A percentile compares a stretch with the other conserved stretches of the same genome.
Evolutionary conservation across 2,329 filamentous ascomycete species (phyloP).

Genomic region (Exophiala viscosa): DNA sequence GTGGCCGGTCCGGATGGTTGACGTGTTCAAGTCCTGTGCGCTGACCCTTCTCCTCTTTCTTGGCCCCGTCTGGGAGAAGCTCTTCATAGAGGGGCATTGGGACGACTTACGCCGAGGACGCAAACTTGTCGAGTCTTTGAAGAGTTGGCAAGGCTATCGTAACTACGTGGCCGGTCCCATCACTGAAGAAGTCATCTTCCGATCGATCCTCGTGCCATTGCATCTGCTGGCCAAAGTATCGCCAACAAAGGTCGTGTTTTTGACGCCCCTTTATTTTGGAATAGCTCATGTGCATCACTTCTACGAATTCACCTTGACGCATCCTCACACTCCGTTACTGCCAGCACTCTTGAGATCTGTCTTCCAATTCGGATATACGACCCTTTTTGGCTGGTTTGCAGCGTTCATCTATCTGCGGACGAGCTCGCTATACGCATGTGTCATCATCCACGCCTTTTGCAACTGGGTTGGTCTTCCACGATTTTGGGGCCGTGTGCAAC

Average conservation of each 20-base stretch:
- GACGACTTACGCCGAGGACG: conserved; percentile 54
- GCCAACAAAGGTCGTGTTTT: conserved; percentile 62
- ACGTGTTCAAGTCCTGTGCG: conserved; percentile 61
- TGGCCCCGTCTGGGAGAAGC: conserved; percentile 76
- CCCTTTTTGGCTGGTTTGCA: conserved; percentile 87
- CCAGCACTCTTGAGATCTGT: conserved; percentile 67
- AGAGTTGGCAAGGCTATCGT: conserved; percentile 77
- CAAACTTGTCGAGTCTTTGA: conserved; percentile 58
- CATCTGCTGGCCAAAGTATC: conserved; percentile 67
- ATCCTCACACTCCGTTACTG: conserved; percentile 64
- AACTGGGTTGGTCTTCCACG: conserved; percentile 88
- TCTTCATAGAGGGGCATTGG: conserved; percentile 63
- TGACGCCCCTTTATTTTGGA: conserved; percentile 85
- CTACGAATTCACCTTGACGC: conserved; percentile 83
- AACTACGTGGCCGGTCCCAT: conserved; percentile 83
- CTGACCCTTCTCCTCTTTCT: conserved; percentile 76
- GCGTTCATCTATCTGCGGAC: conserved; percentile 85
- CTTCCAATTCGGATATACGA: conserved; percentile 86
- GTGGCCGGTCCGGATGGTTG: conserved; percentile 68
- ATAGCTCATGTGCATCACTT: conserved; percentile 93
- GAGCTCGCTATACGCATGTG: conserved; percentile 71
- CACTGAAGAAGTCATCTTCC: conserved; percentile 92
- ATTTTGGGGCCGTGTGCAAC: conserved; percentile 72
- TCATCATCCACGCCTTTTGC: conserved; percentile 80
- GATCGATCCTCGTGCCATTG: conserved; percentile 77